These are phyloP conservation scores for Chlorella ohadii DNA, from an alignment of 139 green algal species.

Conservation along the genomic window DNA sequence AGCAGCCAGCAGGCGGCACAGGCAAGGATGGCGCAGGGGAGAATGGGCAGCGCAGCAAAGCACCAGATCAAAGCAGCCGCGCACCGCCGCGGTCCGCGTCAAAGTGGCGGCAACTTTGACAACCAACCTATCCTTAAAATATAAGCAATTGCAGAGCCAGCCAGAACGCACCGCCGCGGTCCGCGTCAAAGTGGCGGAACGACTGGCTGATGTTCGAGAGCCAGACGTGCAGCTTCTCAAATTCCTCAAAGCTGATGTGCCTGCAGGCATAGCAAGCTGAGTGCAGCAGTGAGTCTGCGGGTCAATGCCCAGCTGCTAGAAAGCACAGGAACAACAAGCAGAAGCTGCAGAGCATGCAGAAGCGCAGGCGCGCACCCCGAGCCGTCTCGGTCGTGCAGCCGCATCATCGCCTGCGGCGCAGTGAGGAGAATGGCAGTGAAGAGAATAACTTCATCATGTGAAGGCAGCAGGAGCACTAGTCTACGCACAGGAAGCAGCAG, in stretches of 20 bases:
- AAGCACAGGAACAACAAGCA: too few relatives aligned
- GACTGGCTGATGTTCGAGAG: slow-evolving; percentile 7
- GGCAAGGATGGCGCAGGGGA: too few relatives aligned
- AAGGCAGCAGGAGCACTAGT: too few relatives aligned
- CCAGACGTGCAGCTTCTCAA: slow-evolving; percentile 30
- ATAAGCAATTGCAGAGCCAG: too few relatives aligned
- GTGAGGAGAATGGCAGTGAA: too few relatives aligned
- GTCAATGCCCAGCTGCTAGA: too few relatives aligned
- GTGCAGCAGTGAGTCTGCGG: not conserved
- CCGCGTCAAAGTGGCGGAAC: slow-evolving; percentile 15
- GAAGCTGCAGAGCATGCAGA: too few relatives aligned
- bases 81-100: slow-evolving; percentile 3
- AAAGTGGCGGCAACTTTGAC: slow-evolving; percentile 9
- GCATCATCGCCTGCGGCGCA: slow-evolving; percentile 18
- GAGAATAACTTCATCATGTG: too few relatives aligned
- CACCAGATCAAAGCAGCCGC: not conserved
- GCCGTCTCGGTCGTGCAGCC: slow-evolving; percentile 26
- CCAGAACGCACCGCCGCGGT: not conserved
- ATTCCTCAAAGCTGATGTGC: slow-evolving; percentile 17
- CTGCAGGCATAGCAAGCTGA: not conserved
- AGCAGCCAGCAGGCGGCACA: not conserved
- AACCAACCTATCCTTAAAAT: too few relatives aligned
- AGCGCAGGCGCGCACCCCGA: not conserved
- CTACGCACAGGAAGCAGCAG: too few relatives aligned
- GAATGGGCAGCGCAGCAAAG: too few relatives aligned